These are phyloP conservation scores for Coleophoma crateriformis DNA, from an alignment of 2,329 filamentous ascomycete species.

Conservation along the genomic window DNA sequence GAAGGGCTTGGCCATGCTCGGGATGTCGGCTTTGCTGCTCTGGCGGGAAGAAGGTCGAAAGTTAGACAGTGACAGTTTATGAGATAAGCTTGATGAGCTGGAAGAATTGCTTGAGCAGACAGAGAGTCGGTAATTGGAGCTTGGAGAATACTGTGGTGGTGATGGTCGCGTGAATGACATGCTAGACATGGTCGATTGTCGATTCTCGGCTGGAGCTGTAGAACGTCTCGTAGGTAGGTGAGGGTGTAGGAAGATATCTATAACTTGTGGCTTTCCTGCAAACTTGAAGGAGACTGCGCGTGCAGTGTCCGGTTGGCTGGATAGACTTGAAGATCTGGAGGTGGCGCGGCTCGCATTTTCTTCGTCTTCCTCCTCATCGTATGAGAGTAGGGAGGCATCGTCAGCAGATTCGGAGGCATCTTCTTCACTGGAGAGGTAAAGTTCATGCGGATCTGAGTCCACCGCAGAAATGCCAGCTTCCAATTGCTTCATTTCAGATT, in stretches of 20 bases:
- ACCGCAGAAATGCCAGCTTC: slow-evolving; percentile 10
- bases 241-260: slow-evolving; percentile 35
- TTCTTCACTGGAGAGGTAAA: slow-evolving; percentile 62
- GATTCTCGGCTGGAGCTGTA: background rate
- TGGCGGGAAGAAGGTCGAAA: background rate
- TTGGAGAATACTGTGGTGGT: background rate
- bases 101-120: background rate
- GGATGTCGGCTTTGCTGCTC: background rate
- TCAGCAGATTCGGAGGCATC: slow-evolving; percentile 58
- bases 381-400: slow-evolving; percentile 42
- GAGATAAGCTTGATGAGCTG: background rate
- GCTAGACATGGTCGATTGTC: background rate
- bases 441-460: slow-evolving; percentile 41
- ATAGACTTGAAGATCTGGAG: slow-evolving; percentile 15
- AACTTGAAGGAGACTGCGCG: slow-evolving; percentile 54
- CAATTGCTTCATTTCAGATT: slow-evolving; percentile 20
- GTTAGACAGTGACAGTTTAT: background rate
- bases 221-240: background rate
- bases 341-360: slow-evolving; percentile 29
- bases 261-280: slow-evolving; percentile 52
- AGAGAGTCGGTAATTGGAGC: background rate
- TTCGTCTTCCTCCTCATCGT: background rate
- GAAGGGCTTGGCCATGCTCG: background rate
- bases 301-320: slow-evolving; percentile 47
- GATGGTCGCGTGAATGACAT: background rate